A percentile compares a stretch with the other conserved stretches of the same genome.
Evolutionary conservation across 495 filamentous ascomycete species (phyloP).

Genomic region (Sabuloglossum arenarium): DNA sequence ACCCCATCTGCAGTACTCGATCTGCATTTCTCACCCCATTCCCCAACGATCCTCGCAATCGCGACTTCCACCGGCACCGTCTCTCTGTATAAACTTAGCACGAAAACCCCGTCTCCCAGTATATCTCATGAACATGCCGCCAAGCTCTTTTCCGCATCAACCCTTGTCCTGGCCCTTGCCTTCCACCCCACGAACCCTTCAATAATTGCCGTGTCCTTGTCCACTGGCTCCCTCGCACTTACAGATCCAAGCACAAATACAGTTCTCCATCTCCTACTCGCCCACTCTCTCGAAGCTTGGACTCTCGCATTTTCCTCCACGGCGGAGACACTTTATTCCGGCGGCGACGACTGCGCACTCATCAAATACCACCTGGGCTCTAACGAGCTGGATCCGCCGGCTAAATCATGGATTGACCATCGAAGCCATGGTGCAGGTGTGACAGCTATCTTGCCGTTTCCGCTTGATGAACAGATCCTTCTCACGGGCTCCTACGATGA

Average conservation of each 20-base stretch:
- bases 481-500: constrained; percentile 93
- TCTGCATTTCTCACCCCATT: constrained; percentile 51
- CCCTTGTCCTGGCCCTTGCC: constrained; percentile 46
- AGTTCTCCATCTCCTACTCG: constrained; percentile 14
- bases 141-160: constrained; percentile 24
- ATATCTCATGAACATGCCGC: constrained; percentile 20
- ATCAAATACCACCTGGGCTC: background rate
- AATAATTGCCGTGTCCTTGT: constrained; percentile 44
- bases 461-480: constrained; percentile 28
- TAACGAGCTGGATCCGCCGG: constrained; percentile 2
- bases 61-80: constrained; percentile 55
- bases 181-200: constrained; percentile 37
- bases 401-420: constrained; percentile 15
- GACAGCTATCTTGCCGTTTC: constrained; percentile 60
- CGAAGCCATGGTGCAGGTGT: constrained; percentile 62
- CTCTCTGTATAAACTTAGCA: constrained; percentile 32
- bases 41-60: constrained; percentile 35
- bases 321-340: constrained; percentile 28
- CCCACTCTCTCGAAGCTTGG: constrained; percentile 45
- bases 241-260: constrained; percentile 16
- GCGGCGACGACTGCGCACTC: constrained; percentile 40
- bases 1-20: constrained; percentile 62
- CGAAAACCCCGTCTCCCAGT: background rate
- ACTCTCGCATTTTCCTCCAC: constrained; percentile 30
- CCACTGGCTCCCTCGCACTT: constrained; percentile 37